These are phyloP conservation scores for Penicillium taxi DNA, from an alignment of 495 filamentous ascomycete genomes.

Conservation along the genomic window DNA sequence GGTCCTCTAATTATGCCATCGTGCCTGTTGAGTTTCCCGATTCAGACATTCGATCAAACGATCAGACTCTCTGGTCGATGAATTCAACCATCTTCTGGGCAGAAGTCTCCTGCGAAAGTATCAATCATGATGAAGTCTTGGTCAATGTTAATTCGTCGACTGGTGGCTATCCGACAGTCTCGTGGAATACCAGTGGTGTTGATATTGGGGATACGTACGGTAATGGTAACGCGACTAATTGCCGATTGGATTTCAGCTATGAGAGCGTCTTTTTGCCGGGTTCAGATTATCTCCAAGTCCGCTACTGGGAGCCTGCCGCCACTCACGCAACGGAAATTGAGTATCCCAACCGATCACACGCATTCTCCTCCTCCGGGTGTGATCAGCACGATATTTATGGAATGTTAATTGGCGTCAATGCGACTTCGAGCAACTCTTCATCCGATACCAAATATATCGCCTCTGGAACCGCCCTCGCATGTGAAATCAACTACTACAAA, in stretches of 20 bases:
- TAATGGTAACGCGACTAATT: constrained; percentile 12
- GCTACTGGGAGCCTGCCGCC: constrained; percentile 35
- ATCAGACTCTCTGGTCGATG: constrained; percentile 30
- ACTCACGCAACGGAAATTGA: constrained; percentile 6
- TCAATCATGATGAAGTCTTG: constrained; percentile 15
- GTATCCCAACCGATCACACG: constrained; percentile 12
- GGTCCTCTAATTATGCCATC: constrained; percentile 27
- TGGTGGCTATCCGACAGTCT: constrained; percentile 11
- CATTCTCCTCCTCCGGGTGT: constrained; percentile 26
- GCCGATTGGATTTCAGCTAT: constrained; percentile 29
- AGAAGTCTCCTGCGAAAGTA: constrained; percentile 19
- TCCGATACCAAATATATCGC: constrained; percentile 15
- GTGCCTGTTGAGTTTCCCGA: constrained; percentile 31
- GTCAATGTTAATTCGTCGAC: constrained; percentile 9
- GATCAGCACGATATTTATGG: constrained; percentile 33
- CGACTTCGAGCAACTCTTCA: constrained; percentile 9
- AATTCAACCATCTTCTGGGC: constrained; percentile 37
- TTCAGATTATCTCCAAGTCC: constrained; percentile 31
- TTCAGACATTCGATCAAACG: constrained; percentile 12
- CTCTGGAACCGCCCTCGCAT: constrained; percentile 29
- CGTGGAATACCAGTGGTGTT: constrained; percentile 27
- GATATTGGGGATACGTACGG: constrained; percentile 15
- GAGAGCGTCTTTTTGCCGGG: constrained; percentile 24
- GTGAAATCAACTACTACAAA: constrained; percentile 28
- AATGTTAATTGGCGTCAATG: constrained; percentile 31